Conservation (phyloP, 306 rosid genomes). For the Cajanus cajan region DNA sequence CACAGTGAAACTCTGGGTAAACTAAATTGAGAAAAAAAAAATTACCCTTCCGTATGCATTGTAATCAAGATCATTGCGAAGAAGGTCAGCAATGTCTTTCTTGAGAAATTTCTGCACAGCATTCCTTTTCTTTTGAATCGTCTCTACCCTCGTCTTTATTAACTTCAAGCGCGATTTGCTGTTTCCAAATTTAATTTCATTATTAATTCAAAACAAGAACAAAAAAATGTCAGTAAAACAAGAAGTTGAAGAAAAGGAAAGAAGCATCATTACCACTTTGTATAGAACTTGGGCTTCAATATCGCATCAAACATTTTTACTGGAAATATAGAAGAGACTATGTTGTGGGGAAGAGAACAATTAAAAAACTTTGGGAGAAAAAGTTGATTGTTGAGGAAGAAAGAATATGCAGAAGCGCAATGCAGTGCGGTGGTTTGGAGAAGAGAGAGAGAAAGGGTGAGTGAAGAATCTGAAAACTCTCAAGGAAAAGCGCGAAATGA, state of each 20-base stretch:
- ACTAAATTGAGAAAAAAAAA: neutral
- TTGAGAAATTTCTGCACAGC: slow-evolving; percentile 69
- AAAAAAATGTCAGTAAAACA: neutral
- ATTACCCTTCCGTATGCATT: slow-evolving; percentile 83
- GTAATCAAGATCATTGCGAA: slow-evolving; percentile 52
- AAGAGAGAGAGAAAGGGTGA: neutral
- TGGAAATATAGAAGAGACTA: neutral
- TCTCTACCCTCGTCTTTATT: slow-evolving; percentile 52
- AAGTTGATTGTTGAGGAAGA: neutral
- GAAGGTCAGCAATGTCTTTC: slow-evolving; percentile 77
- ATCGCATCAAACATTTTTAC: slow-evolving; percentile 53
- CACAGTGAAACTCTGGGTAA: too few relatives aligned
- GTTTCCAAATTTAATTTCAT: neutral
- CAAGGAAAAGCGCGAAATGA: neutral
- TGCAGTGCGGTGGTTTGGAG: neutral
- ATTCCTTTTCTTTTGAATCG: slow-evolving; percentile 54
- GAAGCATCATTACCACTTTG: slow-evolving; percentile 51
- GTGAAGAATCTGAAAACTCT: too few relatives aligned
- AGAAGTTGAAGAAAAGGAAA: neutral
- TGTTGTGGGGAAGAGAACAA: neutral
- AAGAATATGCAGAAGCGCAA: neutral
- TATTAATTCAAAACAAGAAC: neutral
- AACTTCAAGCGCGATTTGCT: slow-evolving; percentile 67
- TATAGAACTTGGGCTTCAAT: slow-evolving; percentile 50
- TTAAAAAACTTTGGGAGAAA: neutral